Conservation (phyloP, 2,329 filamentous ascomycete genomes). For the Talaromyces funiculosus region DNA sequence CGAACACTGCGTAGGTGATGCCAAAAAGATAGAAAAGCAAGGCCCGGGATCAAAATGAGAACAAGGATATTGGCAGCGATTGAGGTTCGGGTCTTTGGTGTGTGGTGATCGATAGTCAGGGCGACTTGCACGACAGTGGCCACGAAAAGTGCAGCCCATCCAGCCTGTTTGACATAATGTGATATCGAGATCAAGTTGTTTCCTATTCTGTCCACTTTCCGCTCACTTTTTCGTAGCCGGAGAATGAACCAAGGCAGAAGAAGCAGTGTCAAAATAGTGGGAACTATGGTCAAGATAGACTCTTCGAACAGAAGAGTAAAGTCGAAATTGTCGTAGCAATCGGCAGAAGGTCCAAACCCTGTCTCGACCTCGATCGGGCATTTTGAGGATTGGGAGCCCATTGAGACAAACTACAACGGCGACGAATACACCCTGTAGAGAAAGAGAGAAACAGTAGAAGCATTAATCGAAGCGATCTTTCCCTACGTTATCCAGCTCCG, state of each 20-base stretch:
- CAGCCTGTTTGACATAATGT: constrained; percentile 18
- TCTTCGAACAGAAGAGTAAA: constrained; percentile 31
- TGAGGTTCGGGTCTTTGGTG: constrained; percentile 18
- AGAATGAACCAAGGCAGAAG: neutral
- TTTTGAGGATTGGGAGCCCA: neutral
- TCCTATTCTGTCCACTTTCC: neutral
- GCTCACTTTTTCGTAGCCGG: neutral
- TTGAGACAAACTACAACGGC: neutral
- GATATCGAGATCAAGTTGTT: neutral
- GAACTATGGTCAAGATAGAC: constrained; percentile 21
- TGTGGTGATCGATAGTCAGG: constrained; percentile 6
- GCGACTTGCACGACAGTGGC: neutral
- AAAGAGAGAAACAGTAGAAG: neutral
- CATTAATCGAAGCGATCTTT: neutral
- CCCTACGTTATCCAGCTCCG: neutral
- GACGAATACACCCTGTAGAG: neutral
- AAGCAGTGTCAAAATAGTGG: neutral
- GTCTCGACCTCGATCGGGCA: neutral
- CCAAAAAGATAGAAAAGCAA: constrained; percentile 19
- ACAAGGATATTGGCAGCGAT: constrained; percentile 17
- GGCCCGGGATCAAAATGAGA: constrained; percentile 13
- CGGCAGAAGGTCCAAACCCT: neutral
- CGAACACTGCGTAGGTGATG: constrained; percentile 19
- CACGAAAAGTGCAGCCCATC: constrained; percentile 10
- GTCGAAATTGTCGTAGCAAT: constrained; percentile 19